Evolutionary conservation across 2,329 filamentous ascomycete genomes (phyloP).

Genomic region (Aureobasidium sp.): DNA sequence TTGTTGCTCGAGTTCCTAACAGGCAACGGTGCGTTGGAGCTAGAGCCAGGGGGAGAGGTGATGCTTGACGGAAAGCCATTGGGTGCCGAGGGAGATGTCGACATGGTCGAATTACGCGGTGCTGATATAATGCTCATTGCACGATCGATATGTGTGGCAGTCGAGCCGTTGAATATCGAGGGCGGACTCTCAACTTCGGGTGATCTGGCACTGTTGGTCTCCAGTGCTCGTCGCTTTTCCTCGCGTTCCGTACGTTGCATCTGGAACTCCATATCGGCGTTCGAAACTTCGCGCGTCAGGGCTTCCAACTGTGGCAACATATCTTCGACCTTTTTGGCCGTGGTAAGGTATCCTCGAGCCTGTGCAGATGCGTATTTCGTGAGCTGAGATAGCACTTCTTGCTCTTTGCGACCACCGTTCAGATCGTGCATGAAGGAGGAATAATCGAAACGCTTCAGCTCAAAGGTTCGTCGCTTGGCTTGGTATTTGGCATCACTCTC

Average conservation of each 20-base stretch:
- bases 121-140: constrained; percentile 9
- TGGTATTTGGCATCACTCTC: constrained; percentile 97
- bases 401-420: constrained; percentile 97
- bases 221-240: constrained; percentile 81
- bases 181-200: neutral
- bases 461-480: constrained; percentile 84
- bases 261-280: constrained; percentile 94
- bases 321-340: constrained; percentile 78
- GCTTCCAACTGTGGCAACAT: constrained; percentile 87
- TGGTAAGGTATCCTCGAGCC: constrained; percentile 69
- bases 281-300: constrained; percentile 76
- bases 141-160: neutral
- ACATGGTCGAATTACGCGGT: constrained; percentile 6
- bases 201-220: constrained; percentile 60
- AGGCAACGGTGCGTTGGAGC: constrained; percentile 17
- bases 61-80: neutral
- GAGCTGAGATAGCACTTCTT: constrained; percentile 88
- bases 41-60: neutral
- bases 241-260: constrained; percentile 91
- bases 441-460: constrained; percentile 96
- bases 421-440: constrained; percentile 98
- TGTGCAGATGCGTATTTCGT: constrained; percentile 92
- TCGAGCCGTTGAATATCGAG: neutral
- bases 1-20: constrained; percentile 40
- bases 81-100: constrained; percentile 8